Conservation (phyloP, 75 land plant genomes). For the Sequoiadendron giganteum region DNA sequence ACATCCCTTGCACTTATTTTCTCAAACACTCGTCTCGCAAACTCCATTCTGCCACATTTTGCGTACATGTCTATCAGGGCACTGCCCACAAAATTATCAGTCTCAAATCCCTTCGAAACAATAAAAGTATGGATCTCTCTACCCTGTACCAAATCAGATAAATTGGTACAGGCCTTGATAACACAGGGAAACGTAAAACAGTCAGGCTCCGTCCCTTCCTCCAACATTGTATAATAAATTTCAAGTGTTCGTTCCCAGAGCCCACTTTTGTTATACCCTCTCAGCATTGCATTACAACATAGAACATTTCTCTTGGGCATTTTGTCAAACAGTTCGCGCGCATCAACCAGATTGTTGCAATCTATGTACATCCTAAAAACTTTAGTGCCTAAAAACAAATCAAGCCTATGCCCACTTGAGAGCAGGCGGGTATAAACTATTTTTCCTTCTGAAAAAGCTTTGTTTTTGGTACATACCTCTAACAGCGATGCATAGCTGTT, state of each 20-base stretch:
- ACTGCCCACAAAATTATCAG: conserved; percentile 7
- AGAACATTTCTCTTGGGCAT: conserved; percentile 12
- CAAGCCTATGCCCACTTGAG: conserved; percentile 8
- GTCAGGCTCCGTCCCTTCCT: conserved; percentile 16
- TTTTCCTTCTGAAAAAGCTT: conserved; percentile 17
- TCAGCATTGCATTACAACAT: conserved; percentile 26
- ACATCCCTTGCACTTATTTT: conserved; percentile 3
- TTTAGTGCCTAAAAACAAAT: conserved; percentile 4
- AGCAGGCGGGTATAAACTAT: conserved; percentile 13
- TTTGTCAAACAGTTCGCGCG: conserved; percentile 24
- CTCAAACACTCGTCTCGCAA: conserved; percentile 8
- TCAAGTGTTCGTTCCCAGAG: conserved; percentile 1
- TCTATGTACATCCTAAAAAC: conserved; percentile 16
- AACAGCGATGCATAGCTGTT: not conserved
- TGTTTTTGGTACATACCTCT: conserved; percentile 6
- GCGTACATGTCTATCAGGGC: conserved; percentile 9
- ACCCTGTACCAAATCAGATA: conserved; percentile 7
- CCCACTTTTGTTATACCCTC: conserved; percentile 12
- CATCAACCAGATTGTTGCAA: conserved; percentile 20
- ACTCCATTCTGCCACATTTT: not conserved
- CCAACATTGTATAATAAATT: conserved; percentile 10
- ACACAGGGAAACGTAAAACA: conserved; percentile 13
- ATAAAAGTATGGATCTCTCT: conserved; percentile 16
- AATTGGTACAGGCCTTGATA: conserved; percentile 14
- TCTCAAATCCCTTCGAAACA: not conserved